Evolutionary conservation across 768 basidiomycete species (phyloP).

Genomic region (Tulasnella sp.): DNA sequence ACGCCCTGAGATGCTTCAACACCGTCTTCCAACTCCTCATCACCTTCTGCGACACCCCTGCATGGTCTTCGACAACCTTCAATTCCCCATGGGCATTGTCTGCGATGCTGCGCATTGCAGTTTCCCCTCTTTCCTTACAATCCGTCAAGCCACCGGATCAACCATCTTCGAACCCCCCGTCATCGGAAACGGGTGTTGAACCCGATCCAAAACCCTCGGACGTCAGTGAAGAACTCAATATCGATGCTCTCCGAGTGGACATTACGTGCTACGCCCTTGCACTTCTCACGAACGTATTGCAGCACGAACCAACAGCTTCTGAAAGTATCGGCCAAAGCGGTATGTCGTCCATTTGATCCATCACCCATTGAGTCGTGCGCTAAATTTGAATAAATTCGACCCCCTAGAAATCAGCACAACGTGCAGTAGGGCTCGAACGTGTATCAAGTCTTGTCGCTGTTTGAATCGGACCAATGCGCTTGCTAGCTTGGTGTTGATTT

Average conservation of each 20-base stretch:
- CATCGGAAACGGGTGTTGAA: conserved; percentile 35
- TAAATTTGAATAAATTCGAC: background rate
- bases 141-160: background rate
- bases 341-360: background rate
- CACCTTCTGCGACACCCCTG: background rate
- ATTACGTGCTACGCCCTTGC: conserved; percentile 74
- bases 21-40: conserved; percentile 20
- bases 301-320: conserved; percentile 41
- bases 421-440: conserved; percentile 57
- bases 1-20: background rate
- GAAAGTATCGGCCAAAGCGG: conserved; percentile 21
- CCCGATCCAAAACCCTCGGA: conserved; percentile 35
- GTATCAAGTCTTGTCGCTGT: conserved; percentile 61
- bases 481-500: conserved; percentile 56
- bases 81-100: conserved; percentile 28
- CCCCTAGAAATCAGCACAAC: conserved; percentile 54
- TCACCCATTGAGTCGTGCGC: background rate
- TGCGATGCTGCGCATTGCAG: background rate
- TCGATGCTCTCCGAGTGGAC: conserved; percentile 58
- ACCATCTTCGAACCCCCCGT: conserved; percentile 11
- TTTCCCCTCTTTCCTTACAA: background rate
- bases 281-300: conserved; percentile 74
- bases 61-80: conserved; percentile 17
- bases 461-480: conserved; percentile 51
- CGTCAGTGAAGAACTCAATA: conserved; percentile 33